A percentile compares a stretch with the other conserved stretches of the same genome.
Evolutionary conservation across 2,329 filamentous ascomycete genomes (phyloP).

Genomic region (Ustulina deusta): DNA sequence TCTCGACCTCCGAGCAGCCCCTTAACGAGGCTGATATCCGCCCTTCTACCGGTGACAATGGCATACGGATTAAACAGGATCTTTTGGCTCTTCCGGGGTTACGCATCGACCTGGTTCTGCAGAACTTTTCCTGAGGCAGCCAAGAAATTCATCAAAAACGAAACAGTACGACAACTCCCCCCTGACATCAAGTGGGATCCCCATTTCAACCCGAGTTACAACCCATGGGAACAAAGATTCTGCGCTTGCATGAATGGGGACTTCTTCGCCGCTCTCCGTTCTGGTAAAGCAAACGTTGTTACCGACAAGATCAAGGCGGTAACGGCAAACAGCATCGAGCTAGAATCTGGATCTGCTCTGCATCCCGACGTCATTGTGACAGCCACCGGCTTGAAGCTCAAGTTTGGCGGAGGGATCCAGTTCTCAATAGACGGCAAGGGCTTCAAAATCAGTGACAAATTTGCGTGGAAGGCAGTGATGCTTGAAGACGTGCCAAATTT

Average conservation of each 20-base stretch:
- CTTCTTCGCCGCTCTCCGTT: conserved; percentile 64
- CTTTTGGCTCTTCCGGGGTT: conserved; percentile 62
- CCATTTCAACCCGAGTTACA: conserved; percentile 74
- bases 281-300: conserved; percentile 59
- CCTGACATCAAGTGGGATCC: conserved; percentile 64
- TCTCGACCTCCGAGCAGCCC: conserved; percentile 60
- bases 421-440: conserved; percentile 66
- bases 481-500: conserved; percentile 75
- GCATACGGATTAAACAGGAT: conserved; percentile 53
- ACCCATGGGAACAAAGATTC: conserved; percentile 79
- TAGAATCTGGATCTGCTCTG: conserved; percentile 62
- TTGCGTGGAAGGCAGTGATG: conserved; percentile 74
- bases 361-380: conserved; percentile 76
- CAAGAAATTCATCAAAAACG: conserved; percentile 59
- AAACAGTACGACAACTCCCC: conserved; percentile 65
- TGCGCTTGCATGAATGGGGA: conserved; percentile 73
- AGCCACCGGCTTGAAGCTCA: conserved; percentile 73
- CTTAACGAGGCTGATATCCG: conserved; percentile 46
- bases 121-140: conserved; percentile 64
- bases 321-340: conserved; percentile 60
- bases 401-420: conserved; percentile 65
- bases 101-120: conserved; percentile 63
- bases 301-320: conserved; percentile 66
- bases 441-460: conserved; percentile 63
- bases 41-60: conserved; percentile 29